Evolutionary conservation across 2,329 filamentous ascomycete species (phyloP), one percentile per base, ranked within the genome.

Genomic region (Xylariaceae sp.): DNA sequence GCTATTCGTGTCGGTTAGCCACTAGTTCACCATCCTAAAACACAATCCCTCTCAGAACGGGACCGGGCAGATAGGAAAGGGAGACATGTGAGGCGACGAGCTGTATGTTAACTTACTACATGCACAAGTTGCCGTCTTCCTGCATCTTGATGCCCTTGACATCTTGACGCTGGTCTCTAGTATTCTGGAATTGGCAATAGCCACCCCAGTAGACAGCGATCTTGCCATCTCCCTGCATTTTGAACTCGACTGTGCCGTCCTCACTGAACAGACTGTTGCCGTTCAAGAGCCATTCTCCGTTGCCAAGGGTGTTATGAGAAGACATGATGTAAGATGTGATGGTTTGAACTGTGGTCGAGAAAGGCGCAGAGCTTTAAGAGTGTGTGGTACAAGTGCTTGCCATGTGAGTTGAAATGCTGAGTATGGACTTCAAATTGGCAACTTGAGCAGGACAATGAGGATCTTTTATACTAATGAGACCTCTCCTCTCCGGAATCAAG

Each of bases 201-300:
- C 61, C 57, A 4, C 56, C 56, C 55, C 55, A 55, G 50, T 64
- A 61, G 35, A 63, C 45, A 12, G 60, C 56, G 25, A 64, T 58
- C 49, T 64, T 63, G 42, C 61, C 59, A 22, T 65, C 63, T 0
- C 25, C 45, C 37, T 65, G 63, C 53, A 65, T 64, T 35, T 56
- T 64, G 40, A 64, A 49, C 36, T 64, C 63, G 14, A 56, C 53
- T 1, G 56, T 56, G 40, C 63, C 62, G 40, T 64, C 58, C 1
- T 52, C 21, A 38, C 63, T 65, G 16, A 36, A 63, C 4, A 65
- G 55, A 43, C 62, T 64, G 34, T 52, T 50, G 17, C 63, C 62
- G 2, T 36, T 45, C 33, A 54, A 49, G n/a, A 65, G 51, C 59
- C 60, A 63, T 48, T 62, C 56, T 42, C 59, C 62, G 45, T 64